Evolutionary conservation across 208 protist species (phyloP).

Genomic region (Angomonas desouzai): DNA sequence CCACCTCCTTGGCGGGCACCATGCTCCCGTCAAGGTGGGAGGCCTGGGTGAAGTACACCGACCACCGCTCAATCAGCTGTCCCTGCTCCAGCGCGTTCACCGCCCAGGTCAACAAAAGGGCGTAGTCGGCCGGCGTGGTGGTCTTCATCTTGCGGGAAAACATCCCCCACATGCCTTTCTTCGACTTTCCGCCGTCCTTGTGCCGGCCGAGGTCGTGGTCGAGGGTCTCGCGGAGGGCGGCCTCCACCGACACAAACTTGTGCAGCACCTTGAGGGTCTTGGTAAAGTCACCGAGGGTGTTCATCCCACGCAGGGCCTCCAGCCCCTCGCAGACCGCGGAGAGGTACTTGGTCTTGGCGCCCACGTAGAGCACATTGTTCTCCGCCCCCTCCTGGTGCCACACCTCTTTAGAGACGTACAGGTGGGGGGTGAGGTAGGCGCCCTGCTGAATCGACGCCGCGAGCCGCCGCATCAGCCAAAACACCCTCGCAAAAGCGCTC

Average conservation of each 20-base stretch:
- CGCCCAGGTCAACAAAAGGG: slow-evolving; percentile 55
- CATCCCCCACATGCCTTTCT: slow-evolving; percentile 40
- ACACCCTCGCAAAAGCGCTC: slow-evolving; percentile 45
- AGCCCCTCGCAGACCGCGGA: slow-evolving; percentile 57
- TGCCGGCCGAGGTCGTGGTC: slow-evolving; percentile 45
- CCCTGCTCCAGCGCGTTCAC: slow-evolving; percentile 59
- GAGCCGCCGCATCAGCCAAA: slow-evolving; percentile 76
- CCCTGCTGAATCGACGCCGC: slow-evolving; percentile 69
- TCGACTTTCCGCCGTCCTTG: slow-evolving; percentile 34
- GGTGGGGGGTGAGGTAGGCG: slow-evolving; percentile 67
- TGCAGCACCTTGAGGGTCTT: slow-evolving; percentile 37
- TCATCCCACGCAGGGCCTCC: slow-evolving; percentile 53
- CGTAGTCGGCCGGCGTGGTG: slow-evolving; percentile 51
- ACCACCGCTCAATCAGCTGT: slow-evolving; percentile 73
- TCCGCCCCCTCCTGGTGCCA: slow-evolving; percentile 68
- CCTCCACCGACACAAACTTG: slow-evolving; percentile 37
- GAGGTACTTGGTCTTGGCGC: slow-evolving; percentile 61
- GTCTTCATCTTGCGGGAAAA: slow-evolving; percentile 59
- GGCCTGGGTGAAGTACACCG: slow-evolving; percentile 55
- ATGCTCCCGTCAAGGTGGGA: slow-evolving; percentile 17
- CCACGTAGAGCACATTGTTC: slow-evolving; percentile 37
- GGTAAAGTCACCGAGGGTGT: slow-evolving; percentile 38
- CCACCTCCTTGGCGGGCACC: slow-evolving; percentile 22
- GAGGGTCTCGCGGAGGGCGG: slow-evolving; percentile 40
- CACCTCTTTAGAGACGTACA: slow-evolving; percentile 73